Evolutionary conservation across 768 basidiomycete genomes (phyloP), one percentile per base, ranked within the genome.

Genomic region (Tylopilus sp.): DNA sequence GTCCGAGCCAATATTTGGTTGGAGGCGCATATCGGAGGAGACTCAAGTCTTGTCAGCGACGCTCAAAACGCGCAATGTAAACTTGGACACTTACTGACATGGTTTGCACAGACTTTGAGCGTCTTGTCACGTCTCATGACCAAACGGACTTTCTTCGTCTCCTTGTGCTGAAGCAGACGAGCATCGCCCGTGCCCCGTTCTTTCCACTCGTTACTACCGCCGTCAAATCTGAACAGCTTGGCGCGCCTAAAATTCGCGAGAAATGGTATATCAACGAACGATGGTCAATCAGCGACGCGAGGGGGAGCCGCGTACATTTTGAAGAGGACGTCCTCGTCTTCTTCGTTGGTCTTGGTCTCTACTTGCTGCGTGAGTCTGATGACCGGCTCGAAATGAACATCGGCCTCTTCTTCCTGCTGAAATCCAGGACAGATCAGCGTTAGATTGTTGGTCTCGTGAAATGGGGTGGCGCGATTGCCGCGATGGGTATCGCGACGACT

Each of bases 81-180:
- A 40, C 28, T 22, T 13, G 44, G n/a, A 42, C 11, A 72, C 78
- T 74, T 64, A 98, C 97, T 84, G 58, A 82, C 73, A 74, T 98
- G 97, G 77, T 99, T 99, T 51, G 97, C 97, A 73, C 97, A 98
- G 73, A 98, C 95, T 73, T 99, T 98, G 73, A 93, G 80, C 43
- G 97, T 99, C 85, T 98, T 98, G 80, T 99, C 97, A 72, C 97
- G 90, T 75, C 95, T 80, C 97, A 99, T 99, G 69, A 99, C 93
- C 56, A 99, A 82, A 56, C 97, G 82, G 65, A 95, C 79, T 73
- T 95, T 98, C 78, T 87, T 85, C 44, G 86, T 87, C 66, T 83
- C 83, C 72, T 88, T 92, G 78, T 97, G 91, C 61, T 83, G 75
- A 57, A 99, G 83, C 50, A 99, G 79, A 69, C 92, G 88, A 58